Percentiles rank a stretch among this genome's conserved stretches.
Evolutionary conservation across 192 early-diverging fungal species (phyloP).

Genomic region (Gigaspora rosea): DNA sequence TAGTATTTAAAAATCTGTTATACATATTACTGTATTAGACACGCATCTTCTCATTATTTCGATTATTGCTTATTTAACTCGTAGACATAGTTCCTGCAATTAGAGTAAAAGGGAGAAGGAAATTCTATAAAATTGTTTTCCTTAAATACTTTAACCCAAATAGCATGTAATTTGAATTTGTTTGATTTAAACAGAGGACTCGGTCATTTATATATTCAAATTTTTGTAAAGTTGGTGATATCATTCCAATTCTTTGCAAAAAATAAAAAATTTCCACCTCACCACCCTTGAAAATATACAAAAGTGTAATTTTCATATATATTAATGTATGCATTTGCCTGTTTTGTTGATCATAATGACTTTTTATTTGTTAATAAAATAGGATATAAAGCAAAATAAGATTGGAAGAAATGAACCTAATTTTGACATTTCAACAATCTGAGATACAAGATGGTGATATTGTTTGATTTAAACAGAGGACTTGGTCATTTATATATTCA

Average conservation of each 20-base stretch:
- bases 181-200: slow-evolving; percentile 45
- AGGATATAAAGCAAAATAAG: slow-evolving; percentile 94
- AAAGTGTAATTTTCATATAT: neutral
- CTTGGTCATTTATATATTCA: slow-evolving; percentile 56
- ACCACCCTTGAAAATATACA: slow-evolving; percentile 64
- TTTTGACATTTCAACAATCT: slow-evolving; percentile 63
- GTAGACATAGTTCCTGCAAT: slow-evolving; percentile 1
- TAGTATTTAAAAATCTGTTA: slow-evolving; percentile 32
- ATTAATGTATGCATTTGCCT: too few relatives aligned
- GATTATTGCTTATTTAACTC: neutral
- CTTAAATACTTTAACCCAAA: slow-evolving; percentile 83
- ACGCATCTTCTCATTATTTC: too few relatives aligned
- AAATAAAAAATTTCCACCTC: slow-evolving; percentile 56
- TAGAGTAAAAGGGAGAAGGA: too few relatives aligned
- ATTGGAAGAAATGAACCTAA: slow-evolving; percentile 75
- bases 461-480: slow-evolving; percentile 61
- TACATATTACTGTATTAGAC: too few relatives aligned
- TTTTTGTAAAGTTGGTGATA: slow-evolving; percentile 57
- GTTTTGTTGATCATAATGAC: neutral
- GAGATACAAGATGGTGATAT: slow-evolving; percentile 97
- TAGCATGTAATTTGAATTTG: slow-evolving; percentile 42
- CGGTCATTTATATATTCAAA: slow-evolving; percentile 55
- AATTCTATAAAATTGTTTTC: slow-evolving; percentile 66
- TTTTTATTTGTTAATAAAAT: neutral
- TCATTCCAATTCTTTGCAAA: slow-evolving; percentile 56